Base-by-base conservation (phyloP, 495 filamentous ascomycete genomes). In the Penicillium salamii region DNA sequence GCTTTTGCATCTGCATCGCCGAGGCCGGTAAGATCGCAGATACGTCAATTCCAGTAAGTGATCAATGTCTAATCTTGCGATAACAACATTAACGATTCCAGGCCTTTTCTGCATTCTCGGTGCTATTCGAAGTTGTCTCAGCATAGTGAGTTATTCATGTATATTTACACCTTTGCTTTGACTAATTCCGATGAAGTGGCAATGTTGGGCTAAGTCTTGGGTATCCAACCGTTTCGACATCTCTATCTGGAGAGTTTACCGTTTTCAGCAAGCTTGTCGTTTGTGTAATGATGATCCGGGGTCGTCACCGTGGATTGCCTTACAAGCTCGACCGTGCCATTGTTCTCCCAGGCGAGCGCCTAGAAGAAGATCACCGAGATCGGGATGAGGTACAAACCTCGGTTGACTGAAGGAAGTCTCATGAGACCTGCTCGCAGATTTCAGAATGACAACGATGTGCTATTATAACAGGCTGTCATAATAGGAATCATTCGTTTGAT, bases 241-340 rank as follows among this genome's bases (percentile, higher is more conserved):
- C 85, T 2, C 86, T 97, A 46, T 85, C 77, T 24, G 83, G 78
- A 11, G 73, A 92, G 56, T 93, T 97, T 58, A 76, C 67, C 2
- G 76, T 81, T 7, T 67, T 95, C 21, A 85, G 83, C 24, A 97
- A 96, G 62, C 79, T 96, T 7, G 84, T 96, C 35, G 81, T 96
- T 46, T 85, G 92, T 48, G 84, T 84, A 12, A 91, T 95, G 88
- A 84, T 91, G 77, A 82, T 96, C 31, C 84, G 91, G 58, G 92
- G 91, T 11, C 77, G 92, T 3, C 91, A 96, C 66, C 85, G 92
- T 58, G 91, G 90, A 35, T 70, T 97, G 3, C 92, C 91, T 0
- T 93, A 95, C 62, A 86, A 88, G 26, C 78, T 97, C 1, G 92
- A 97, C 62, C 84, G 89, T 11, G 91, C 91, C 34, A 87, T 95